Base-by-base conservation (phyloP, 2,329 filamentous ascomycete species). In the Pseudonectria foliicola region DNA sequence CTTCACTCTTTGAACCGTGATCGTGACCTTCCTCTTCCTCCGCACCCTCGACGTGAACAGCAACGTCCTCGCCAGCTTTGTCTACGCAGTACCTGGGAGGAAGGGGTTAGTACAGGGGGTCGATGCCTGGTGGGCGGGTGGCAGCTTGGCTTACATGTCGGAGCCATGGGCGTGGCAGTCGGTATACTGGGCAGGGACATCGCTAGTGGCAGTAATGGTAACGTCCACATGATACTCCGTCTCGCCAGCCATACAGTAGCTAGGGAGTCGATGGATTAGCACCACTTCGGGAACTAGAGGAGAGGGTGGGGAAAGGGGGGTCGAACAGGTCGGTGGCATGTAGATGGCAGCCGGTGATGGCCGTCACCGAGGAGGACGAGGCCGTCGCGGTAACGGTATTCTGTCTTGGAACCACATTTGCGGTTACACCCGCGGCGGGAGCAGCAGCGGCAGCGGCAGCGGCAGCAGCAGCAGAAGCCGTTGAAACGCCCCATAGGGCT, bases 121-220 rank as follows among this genome's bases (percentile, higher is more conserved):
- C 21, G 12, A 13, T 21, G 5, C 18, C 8, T 21, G 18, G 5
- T 21, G 27, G n/a, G 10, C n/a, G 10, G 27, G n/a, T 29, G 8
- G 29, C 25, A 34, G 13, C 18, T 10, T 25, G 4, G 28, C 71
- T 48, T 62, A 83, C 76, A 67, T 67, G 29, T 77, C 67, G 4
- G 56, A 49, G 12, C 64, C 77, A 56, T 85, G 80, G 1, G 59
- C 49, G 53, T 86, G 80, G 51, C 82, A 85, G 35, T 60, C 75
- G 0, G 78, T 83, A 49, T 77, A 84, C 34, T 71, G 60, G 0
- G 77, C 63, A 2, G 80, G 77, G 13, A 77, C 56, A 31, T 71
- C 68, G 29, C 68, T 67, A 2, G 71, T 77, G 13, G 67, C 67
- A 4, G 73, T 82, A 3, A 66, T 62, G 6, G 70, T 67, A 3